A percentile compares a stretch with the other conserved stretches of the same genome.
These are phyloP conservation scores for Apiotrichum gamsii DNA, from an alignment of 1,284 basidiomycete genomes.

Conservation along the genomic window DNA sequence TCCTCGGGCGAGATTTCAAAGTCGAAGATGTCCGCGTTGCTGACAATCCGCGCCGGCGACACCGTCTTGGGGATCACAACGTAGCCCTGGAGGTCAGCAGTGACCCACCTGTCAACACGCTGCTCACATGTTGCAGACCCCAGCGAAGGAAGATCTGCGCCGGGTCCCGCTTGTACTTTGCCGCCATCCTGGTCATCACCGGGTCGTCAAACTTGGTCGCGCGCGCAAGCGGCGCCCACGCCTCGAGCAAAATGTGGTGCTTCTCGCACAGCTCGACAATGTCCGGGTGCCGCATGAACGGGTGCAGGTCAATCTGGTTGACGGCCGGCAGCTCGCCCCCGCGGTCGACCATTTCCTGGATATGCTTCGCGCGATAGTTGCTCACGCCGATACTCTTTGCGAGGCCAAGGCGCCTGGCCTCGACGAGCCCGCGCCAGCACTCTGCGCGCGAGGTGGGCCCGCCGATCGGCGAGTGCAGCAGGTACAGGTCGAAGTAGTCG, in stretches of 20 bases:
- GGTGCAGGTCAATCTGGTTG: conserved; percentile 47
- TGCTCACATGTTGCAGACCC: conserved; percentile 50
- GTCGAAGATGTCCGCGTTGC: conserved; percentile 50
- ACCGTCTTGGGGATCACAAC: conserved; percentile 52
- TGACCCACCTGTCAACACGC: no score
- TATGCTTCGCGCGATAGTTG: conserved; percentile 50
- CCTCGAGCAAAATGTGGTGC: conserved; percentile 50
- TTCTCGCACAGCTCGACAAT: conserved; percentile 50
- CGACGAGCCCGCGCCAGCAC: conserved; percentile 47
- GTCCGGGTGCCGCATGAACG: conserved; percentile 47
- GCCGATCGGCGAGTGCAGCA: conserved; percentile 49
- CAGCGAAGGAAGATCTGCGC: conserved; percentile 53
- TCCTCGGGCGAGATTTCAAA: conserved; percentile 49
- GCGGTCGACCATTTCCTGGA: conserved; percentile 47
- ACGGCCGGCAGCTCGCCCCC: conserved; percentile 44
- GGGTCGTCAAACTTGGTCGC: conserved; percentile 48
- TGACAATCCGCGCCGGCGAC: conserved; percentile 48
- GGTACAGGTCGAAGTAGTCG: conserved; percentile 48
- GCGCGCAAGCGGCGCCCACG: conserved; percentile 50
- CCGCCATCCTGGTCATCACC: conserved; percentile 38
- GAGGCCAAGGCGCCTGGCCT: conserved; percentile 47
- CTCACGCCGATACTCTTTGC: conserved; percentile 48
- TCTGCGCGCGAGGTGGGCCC: conserved; percentile 45
- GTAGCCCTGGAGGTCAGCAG: conserved; percentile 36
- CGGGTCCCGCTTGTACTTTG: conserved; percentile 38